A percentile compares a stretch with the other conserved stretches of the same genome.
Conservation (phyloP, 768 basidiomycete species). For the Kwoniella heveanensis region DNA sequence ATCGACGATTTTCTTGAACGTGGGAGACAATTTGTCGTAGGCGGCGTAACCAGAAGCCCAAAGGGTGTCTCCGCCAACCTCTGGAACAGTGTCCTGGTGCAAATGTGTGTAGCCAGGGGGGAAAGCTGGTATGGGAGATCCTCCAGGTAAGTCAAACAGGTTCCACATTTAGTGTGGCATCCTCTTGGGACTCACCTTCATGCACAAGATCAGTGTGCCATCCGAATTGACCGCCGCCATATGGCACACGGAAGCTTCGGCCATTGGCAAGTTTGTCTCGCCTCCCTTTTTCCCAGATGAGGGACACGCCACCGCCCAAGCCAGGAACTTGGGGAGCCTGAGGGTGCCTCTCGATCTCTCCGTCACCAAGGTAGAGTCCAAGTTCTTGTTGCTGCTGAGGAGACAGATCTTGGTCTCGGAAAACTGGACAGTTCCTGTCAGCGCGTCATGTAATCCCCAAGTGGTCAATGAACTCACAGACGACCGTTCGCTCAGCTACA, state of each 20-base stretch:
- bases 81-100: conserved; percentile 51
- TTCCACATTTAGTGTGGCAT: background rate
- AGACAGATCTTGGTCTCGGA: conserved; percentile 56
- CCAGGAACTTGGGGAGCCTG: conserved; percentile 55
- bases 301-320: conserved; percentile 41
- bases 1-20: conserved; percentile 45
- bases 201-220: conserved; percentile 52
- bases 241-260: conserved; percentile 35
- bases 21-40: conserved; percentile 49
- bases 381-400: conserved; percentile 52
- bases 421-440: conserved; percentile 38
- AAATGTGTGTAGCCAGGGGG: conserved; percentile 58
- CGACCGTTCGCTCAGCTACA: conserved; percentile 47
- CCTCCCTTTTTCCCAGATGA: conserved; percentile 51
- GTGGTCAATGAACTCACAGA: too few relatives aligned
- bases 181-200: conserved; percentile 26
- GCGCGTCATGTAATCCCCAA: too few relatives aligned
- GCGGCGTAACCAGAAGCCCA: conserved; percentile 48
- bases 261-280: conserved; percentile 24
- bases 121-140: conserved; percentile 35
- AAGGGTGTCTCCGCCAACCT: conserved; percentile 47
- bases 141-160: background rate
- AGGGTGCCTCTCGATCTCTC: conserved; percentile 55
- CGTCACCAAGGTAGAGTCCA: conserved; percentile 48
- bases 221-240: conserved; percentile 37